phyloP scores from a whole-genome alignment of 371 early-diverging fungal genomes.

The Pancytospora philotis region DNA sequence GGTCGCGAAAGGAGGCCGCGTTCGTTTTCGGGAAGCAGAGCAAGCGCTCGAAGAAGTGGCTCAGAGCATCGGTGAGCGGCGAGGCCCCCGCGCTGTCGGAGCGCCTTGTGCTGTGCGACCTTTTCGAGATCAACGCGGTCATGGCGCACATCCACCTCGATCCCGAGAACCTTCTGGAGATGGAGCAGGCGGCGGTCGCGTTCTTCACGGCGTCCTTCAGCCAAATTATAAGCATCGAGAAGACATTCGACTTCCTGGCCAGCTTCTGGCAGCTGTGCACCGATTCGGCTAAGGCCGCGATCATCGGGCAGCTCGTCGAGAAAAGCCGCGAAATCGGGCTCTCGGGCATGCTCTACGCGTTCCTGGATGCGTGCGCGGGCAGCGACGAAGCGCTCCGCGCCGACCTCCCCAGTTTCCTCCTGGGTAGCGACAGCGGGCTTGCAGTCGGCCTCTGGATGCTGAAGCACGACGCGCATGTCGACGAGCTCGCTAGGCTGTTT shows the following conservation, averaged over 20 bases:
- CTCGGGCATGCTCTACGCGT: not conserved
- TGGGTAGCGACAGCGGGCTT: not conserved
- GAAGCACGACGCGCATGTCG: too few relatives aligned
- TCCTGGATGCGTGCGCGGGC: not conserved
- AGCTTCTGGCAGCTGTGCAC: not conserved
- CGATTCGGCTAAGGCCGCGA: not conserved
- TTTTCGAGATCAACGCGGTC: not conserved
- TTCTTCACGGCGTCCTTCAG: not conserved
- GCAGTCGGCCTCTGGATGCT: not conserved
- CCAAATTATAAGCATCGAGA: not conserved
- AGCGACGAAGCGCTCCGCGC: not conserved
- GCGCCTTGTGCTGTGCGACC: not conserved
- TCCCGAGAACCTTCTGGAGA: not conserved
- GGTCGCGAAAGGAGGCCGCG: not conserved
- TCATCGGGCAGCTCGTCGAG: not conserved
- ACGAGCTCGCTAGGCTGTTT: not conserved
- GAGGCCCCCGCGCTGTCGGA: not conserved
- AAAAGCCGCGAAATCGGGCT: not conserved
- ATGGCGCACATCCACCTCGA: not conserved
- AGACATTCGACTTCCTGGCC: not conserved
- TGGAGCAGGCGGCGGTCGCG: not conserved
- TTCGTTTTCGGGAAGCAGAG: conserved; percentile 23
- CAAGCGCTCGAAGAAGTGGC: conserved; percentile 15
- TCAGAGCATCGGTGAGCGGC: not conserved
- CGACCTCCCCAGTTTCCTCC: not conserved